These are phyloP conservation scores for Chloropicon primus DNA, from an alignment of 139 green algal species.

Conservation along the genomic window DNA sequence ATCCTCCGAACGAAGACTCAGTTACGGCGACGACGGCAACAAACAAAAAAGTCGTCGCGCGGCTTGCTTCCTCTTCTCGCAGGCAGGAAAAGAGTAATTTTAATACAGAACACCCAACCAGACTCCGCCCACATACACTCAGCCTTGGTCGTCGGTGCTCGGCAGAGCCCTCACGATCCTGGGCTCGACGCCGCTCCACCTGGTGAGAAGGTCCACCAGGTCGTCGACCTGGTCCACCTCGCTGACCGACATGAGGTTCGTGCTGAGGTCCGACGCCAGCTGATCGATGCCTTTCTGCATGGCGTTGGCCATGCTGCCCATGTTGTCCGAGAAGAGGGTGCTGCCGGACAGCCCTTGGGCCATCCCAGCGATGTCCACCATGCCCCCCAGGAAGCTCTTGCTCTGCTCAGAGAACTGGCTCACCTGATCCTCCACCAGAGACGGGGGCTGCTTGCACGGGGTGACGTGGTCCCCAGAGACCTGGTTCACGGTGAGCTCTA, in stretches of 20 bases:
- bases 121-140: too few relatives aligned
- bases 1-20: too few relatives aligned
- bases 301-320: not conserved
- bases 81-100: too few relatives aligned
- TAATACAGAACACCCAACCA: too few relatives aligned
- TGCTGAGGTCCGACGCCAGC: not conserved
- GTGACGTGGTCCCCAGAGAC: conserved; percentile 67
- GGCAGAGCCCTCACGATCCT: not conserved
- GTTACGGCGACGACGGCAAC: too few relatives aligned
- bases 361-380: conserved; percentile 11
- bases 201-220: not conserved
- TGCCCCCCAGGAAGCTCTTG: conserved; percentile 19
- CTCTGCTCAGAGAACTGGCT: conserved; percentile 14
- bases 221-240: not conserved
- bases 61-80: too few relatives aligned
- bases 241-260: not conserved
- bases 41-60: too few relatives aligned
- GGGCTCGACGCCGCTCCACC: not conserved
- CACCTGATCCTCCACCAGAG: conserved; percentile 22
- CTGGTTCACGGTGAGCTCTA: conserved; percentile 60
- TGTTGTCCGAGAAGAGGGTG: not conserved
- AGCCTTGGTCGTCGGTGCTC: not conserved
- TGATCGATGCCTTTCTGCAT: not conserved
- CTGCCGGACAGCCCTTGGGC: not conserved
- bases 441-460: conserved; percentile 55